These are phyloP conservation scores for Arctium lappa DNA, from an alignment of 129 eudicot species.

Conservation along the genomic window DNA sequence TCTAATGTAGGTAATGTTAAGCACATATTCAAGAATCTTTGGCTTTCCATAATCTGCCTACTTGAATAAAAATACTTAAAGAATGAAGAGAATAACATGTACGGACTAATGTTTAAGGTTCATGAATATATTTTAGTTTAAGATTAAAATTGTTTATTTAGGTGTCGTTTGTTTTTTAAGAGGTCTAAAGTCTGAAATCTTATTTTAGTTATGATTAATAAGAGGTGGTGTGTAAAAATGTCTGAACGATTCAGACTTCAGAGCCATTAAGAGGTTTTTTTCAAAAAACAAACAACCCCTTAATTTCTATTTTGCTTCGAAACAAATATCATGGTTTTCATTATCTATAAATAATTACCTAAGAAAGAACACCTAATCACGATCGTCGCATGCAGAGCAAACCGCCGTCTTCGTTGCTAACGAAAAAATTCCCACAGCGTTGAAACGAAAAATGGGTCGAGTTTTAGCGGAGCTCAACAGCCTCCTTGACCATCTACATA, in stretches of 20 bases:
- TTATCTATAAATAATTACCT: not conserved
- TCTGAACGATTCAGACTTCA: no score
- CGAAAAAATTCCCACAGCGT: not conserved
- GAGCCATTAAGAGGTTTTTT: no score
- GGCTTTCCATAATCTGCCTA: constrained; percentile 6
- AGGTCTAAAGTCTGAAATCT: no score
- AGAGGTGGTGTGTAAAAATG: no score
- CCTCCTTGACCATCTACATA: not conserved
- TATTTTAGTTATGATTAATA: no score
- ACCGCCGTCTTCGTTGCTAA: no score
- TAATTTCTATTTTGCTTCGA: no score
- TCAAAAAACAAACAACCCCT: no score
- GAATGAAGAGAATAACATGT: constrained; percentile 15
- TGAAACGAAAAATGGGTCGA: not conserved
- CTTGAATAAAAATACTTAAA: constrained; percentile 10
- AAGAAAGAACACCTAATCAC: not conserved
- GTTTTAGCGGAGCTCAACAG: not conserved
- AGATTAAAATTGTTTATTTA: not conserved
- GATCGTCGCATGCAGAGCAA: not conserved
- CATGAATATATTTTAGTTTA: not conserved
- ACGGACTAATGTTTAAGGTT: constrained; percentile 22
- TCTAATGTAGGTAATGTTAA: constrained; percentile 17
- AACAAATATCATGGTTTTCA: not conserved
- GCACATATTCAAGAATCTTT: constrained; percentile 17
- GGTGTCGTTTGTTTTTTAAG: no score